These are phyloP conservation scores for Tetrahymena malaccensis DNA, from an alignment of 73 alveolate species.

Conservation along the genomic window DNA sequence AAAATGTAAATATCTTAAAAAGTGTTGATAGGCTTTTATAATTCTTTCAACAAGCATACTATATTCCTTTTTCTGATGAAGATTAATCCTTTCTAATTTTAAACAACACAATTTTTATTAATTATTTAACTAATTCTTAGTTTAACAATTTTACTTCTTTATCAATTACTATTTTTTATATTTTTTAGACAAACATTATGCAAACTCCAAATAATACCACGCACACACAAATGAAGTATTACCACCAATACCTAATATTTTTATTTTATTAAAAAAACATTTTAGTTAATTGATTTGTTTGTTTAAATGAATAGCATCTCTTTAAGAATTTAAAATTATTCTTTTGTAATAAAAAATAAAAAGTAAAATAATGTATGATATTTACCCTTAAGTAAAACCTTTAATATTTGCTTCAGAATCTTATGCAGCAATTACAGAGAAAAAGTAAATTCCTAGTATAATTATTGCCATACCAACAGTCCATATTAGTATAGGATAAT, in stretches of 20 bases:
- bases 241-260: background rate
- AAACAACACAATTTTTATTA: background rate
- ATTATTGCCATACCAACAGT: background rate
- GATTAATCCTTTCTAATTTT: background rate
- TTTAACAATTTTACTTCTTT: background rate
- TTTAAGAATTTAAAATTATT: background rate
- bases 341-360: background rate
- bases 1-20: background rate
- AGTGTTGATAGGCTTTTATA: background rate
- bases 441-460: background rate
- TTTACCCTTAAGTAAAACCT: background rate
- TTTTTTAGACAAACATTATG: background rate
- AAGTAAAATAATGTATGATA: background rate
- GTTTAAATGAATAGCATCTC: background rate
- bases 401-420: background rate
- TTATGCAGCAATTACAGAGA: background rate
- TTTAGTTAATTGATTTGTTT: background rate
- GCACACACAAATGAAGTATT: background rate
- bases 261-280: background rate
- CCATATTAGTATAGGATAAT: background rate
- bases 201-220: background rate
- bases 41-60: background rate
- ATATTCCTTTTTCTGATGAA: background rate
- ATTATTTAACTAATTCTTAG: background rate
- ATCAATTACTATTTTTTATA: background rate